Conservation (phyloP, 2,329 filamentous ascomycete genomes). For the Aulographum hederae region DNA sequence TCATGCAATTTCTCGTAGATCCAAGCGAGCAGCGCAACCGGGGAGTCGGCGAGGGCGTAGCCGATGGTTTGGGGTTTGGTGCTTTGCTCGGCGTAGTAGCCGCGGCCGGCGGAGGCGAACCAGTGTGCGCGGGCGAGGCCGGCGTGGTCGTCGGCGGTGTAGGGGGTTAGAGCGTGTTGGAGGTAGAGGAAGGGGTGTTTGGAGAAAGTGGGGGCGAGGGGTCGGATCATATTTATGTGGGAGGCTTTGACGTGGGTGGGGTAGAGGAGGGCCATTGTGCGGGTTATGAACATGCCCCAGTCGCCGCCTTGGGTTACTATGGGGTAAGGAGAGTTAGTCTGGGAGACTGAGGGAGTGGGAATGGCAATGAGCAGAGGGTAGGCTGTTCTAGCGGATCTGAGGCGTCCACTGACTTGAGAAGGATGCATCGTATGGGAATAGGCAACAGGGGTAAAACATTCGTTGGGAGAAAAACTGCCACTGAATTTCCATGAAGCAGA, state of each 20-base stretch:
- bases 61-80: conserved; percentile 59
- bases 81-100: conserved; percentile 40
- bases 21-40: conserved; percentile 56
- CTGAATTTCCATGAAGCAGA: not conserved
- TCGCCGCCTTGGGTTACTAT: conserved; percentile 42
- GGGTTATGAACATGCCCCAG: conserved; percentile 50
- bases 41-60: conserved; percentile 50
- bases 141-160: conserved; percentile 30
- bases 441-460: conserved; percentile 5
- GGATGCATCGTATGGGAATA: not conserved
- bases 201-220: conserved; percentile 26
- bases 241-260: conserved; percentile 37
- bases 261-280: conserved; percentile 40
- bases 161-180: conserved; percentile 35
- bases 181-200: conserved; percentile 39
- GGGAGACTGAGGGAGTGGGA: too few species aligned
- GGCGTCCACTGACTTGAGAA: not conserved
- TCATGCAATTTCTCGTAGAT: conserved; percentile 66
- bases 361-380: too few species aligned
- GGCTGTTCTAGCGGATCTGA: too few species aligned
- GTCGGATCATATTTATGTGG: conserved; percentile 43
- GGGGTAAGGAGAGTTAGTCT: too few species aligned
- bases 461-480: too few species aligned
- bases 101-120: conserved; percentile 38
- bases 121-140: conserved; percentile 35